phyloP scores from a whole-genome alignment of 352 stramenopile species.

The Hyaloperonospora brassicae region DNA sequence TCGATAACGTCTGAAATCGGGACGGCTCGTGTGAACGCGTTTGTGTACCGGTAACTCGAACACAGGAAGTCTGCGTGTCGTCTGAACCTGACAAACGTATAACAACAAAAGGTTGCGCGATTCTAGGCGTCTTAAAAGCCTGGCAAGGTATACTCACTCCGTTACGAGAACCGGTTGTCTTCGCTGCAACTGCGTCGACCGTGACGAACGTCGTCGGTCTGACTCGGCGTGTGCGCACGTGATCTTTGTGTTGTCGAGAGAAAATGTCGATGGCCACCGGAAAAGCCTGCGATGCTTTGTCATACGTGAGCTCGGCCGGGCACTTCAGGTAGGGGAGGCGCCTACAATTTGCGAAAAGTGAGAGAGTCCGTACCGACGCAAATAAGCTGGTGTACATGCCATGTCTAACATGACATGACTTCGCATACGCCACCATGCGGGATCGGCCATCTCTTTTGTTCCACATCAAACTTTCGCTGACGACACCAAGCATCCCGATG shows the following conservation, averaged over 20 bases:
- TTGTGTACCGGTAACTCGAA: conserved; percentile 45
- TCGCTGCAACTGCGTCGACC: not conserved
- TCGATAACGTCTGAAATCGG: conserved; percentile 44
- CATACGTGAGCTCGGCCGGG: conserved; percentile 17
- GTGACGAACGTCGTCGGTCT: conserved; percentile 30
- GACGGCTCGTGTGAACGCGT: conserved; percentile 58
- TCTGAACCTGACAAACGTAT: conserved; percentile 14
- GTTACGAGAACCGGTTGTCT: conserved; percentile 36
- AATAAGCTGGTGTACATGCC: not conserved
- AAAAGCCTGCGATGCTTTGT: conserved; percentile 59
- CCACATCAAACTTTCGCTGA: conserved; percentile 16
- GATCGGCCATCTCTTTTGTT: conserved; percentile 23
- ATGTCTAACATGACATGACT: conserved; percentile 21
- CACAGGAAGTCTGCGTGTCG: conserved; percentile 46
- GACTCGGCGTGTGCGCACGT: conserved; percentile 64
- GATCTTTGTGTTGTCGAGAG: conserved; percentile 40
- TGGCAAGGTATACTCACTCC: conserved; percentile 49
- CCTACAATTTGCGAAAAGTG: too few relatives aligned
- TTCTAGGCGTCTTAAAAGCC: conserved; percentile 41
- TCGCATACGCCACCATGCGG: conserved; percentile 9
- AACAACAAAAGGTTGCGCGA: conserved; percentile 27
- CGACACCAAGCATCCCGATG: conserved; percentile 8
- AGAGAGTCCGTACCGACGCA: too few relatives aligned
- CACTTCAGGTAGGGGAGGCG: too few relatives aligned
- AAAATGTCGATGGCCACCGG: conserved; percentile 70